These are phyloP conservation scores for Primulina eburnea DNA, from an alignment of 257 asterid genomes.

Conservation along the genomic window DNA sequence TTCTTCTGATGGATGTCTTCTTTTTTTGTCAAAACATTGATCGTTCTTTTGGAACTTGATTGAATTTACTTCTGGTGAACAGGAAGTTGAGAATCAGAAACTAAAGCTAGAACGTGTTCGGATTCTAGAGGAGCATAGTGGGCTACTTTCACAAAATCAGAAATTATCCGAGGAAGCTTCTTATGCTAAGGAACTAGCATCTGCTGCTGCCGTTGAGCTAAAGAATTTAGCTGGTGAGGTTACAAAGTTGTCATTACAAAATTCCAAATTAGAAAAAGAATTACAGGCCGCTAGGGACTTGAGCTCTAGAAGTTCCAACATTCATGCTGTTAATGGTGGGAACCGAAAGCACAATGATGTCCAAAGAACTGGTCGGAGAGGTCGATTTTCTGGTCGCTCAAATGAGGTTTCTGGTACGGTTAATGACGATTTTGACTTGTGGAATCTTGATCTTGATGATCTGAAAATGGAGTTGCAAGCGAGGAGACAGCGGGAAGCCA, in stretches of 20 bases:
- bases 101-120: slow-evolving; percentile 76
- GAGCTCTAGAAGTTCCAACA: slow-evolving; percentile 39
- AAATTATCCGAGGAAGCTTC: slow-evolving; percentile 92
- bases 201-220: slow-evolving; percentile 96
- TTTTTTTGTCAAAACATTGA: neutral
- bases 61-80: slow-evolving; percentile 28
- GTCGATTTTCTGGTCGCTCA: slow-evolving; percentile 51
- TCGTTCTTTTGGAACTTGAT: neutral
- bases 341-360: slow-evolving; percentile 60
- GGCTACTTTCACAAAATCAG: slow-evolving; percentile 74
- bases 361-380: slow-evolving; percentile 56
- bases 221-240: slow-evolving; percentile 93
- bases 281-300: slow-evolving; percentile 59
- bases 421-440: slow-evolving; percentile 65
- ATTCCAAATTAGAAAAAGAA: slow-evolving; percentile 80
- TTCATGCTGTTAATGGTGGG: slow-evolving; percentile 23
- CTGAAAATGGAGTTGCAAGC: slow-evolving; percentile 85
- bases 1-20: neutral
- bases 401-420: slow-evolving; percentile 53
- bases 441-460: slow-evolving; percentile 81
- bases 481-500: slow-evolving; percentile 77
- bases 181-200: slow-evolving; percentile 95
- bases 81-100: slow-evolving; percentile 90
- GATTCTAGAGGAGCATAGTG: slow-evolving; percentile 80
- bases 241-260: slow-evolving; percentile 80